Evolutionary conservation across 2,329 filamentous ascomycete genomes (phyloP).

Genomic region (Colletotrichum trifolii): DNA sequence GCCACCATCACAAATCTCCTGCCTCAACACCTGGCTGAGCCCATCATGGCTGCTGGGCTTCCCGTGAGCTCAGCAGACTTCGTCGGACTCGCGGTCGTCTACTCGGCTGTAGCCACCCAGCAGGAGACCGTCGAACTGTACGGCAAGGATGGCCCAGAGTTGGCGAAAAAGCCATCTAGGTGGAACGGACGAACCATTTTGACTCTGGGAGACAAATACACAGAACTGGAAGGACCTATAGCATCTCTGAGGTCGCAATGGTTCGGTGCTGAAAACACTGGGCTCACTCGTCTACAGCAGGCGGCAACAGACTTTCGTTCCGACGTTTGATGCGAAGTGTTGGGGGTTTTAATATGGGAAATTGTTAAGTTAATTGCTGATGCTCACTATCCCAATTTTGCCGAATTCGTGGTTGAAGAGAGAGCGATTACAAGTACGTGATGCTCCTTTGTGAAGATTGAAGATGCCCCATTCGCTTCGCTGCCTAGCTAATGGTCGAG

Average conservation of each 20-base stretch:
- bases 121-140: constrained; percentile 46
- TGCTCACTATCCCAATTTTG: no score
- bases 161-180: not conserved
- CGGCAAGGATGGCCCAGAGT: constrained; percentile 45
- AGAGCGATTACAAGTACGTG: no score
- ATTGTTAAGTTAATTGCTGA: no score
- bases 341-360: no score
- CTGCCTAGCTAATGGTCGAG: rapidly evolving
- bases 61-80: constrained; percentile 47
- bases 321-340: no score
- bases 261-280: constrained; percentile 42
- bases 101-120: constrained; percentile 50
- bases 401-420: no score
- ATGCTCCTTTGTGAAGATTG: no score
- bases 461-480: no score
- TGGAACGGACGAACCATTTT: constrained; percentile 51
- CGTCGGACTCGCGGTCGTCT: constrained; percentile 50
- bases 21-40: constrained; percentile 44
- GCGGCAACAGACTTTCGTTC: constrained; percentile 2
- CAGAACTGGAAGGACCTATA: constrained; percentile 47
- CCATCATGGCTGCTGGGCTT: constrained; percentile 44
- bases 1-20: constrained; percentile 47
- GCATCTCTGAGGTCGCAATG: constrained; percentile 42
- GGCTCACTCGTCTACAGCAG: not conserved
- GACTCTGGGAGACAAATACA: constrained; percentile 48